A percentile compares a stretch with the other conserved stretches of the same genome.
These are phyloP conservation scores for Malus hybrid DNA, from an alignment of 331 rosid genomes.

Conservation along the genomic window DNA sequence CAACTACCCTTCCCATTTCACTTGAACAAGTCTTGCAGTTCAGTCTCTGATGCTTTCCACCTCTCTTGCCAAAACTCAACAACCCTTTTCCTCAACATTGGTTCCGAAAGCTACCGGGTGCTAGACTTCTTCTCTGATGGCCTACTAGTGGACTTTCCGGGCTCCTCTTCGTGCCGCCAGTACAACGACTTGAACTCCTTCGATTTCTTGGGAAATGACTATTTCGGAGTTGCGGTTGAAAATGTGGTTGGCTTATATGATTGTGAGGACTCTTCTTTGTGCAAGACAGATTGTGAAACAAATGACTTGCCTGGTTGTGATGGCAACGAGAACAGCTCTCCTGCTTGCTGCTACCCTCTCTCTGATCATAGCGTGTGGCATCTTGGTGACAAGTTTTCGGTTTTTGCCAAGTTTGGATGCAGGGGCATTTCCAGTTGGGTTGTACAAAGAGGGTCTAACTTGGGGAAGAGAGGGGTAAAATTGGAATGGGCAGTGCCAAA, in stretches of 20 bases:
- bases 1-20: slow-evolving; percentile 76
- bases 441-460: slow-evolving; percentile 42
- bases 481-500: slow-evolving; percentile 84
- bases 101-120: slow-evolving; percentile 38
- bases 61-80: slow-evolving; percentile 65
- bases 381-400: slow-evolving; percentile 52
- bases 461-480: slow-evolving; percentile 75
- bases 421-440: slow-evolving; percentile 94
- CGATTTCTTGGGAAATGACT: slow-evolving; percentile 25
- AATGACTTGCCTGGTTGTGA: slow-evolving; percentile 62
- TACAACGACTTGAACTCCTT: slow-evolving; percentile 76
- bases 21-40: slow-evolving; percentile 50
- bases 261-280: slow-evolving; percentile 86
- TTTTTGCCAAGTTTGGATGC: slow-evolving; percentile 74
- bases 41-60: slow-evolving; percentile 44
- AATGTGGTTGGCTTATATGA: slow-evolving; percentile 81
- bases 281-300: slow-evolving; percentile 73
- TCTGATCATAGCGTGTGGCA: slow-evolving; percentile 74
- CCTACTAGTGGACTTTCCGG: slow-evolving; percentile 64
- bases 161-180: slow-evolving; percentile 52
- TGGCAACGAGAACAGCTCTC: slow-evolving; percentile 45
- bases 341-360: slow-evolving; percentile 85
- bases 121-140: slow-evolving; percentile 72
- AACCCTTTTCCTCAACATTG: slow-evolving; percentile 51
- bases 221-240: slow-evolving; percentile 65